phyloP scores from a whole-genome alignment of 805 yeast species.

The Saturnispora saitoi region DNA sequence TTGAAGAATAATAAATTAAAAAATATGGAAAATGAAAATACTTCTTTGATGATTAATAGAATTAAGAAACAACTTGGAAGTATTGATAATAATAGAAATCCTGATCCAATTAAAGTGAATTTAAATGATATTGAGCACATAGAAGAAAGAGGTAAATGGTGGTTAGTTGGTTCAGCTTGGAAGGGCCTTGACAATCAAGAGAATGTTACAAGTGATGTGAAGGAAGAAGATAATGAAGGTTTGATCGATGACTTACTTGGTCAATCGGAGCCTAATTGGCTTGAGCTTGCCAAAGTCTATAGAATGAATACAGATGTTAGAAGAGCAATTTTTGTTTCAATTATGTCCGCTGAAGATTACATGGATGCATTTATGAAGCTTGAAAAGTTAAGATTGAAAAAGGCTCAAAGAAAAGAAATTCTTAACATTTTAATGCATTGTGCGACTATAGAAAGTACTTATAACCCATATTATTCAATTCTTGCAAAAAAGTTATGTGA shows the following conservation, averaged over 20 bases:
- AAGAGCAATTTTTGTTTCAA: constrained; percentile 85
- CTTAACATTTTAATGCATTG: constrained; percentile 83
- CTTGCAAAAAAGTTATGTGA: constrained; percentile 72
- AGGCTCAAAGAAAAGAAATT: constrained; percentile 76
- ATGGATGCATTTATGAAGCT: constrained; percentile 78
- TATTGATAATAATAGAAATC: constrained; percentile 35
- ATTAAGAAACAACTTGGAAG: constrained; percentile 57
- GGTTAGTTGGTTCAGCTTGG: constrained; percentile 99
- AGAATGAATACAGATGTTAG: constrained; percentile 95
- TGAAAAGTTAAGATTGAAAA: constrained; percentile 71
- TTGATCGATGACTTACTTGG: constrained; percentile 54
- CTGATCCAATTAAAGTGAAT: constrained; percentile 78
- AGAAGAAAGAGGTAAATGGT: constrained; percentile 90
- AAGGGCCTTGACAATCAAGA: constrained; percentile 43
- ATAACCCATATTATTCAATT: constrained; percentile 84
- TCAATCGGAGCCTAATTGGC: constrained; percentile 76
- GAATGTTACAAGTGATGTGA: not conserved
- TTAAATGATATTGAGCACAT: constrained; percentile 72
- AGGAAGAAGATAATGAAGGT: constrained; percentile 21
- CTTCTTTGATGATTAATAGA: constrained; percentile 44
- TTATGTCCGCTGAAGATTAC: constrained; percentile 92
- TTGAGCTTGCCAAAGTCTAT: constrained; percentile 73
- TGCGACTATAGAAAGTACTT: constrained; percentile 68
- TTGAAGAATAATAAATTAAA: constrained; percentile 79
- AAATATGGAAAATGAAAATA: constrained; percentile 39